Evolutionary conservation across 2,329 filamentous ascomycete genomes (phyloP), one percentile per base, ranked within the genome.

Genomic region (Monilinia aucupariae): DNA sequence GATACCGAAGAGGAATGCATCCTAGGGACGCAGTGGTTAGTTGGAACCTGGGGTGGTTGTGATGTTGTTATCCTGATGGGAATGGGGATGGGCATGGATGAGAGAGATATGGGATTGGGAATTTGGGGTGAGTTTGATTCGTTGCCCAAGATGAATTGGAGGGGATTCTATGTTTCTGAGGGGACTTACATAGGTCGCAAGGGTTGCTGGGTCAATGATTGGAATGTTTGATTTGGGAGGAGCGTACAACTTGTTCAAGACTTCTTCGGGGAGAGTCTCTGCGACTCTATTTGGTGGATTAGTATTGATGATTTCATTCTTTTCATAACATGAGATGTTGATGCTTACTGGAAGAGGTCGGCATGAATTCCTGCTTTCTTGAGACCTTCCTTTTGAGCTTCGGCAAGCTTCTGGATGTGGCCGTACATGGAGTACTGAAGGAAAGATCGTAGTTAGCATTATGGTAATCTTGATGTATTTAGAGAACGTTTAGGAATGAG

Each of bases 1-100:
- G 76, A 97, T 94, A 69, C 94, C 94, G 72, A 97, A 84, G 68
- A 99, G 87, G 81, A 97, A 87, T 69, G 81, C 94, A 74, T 97
- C 92, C 80, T 62, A 6, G 27, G 12, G 10, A 10, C 15, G 12
- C 1, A 3, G 1, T 32, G 47, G 37, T 47, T 25, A 15, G 1
- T 22, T 34, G 50, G 39, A 15, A 22, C 15, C 13, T 25, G 13
- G n/a, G 20, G 2, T 17, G 2, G 1, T 4, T 12, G 1, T 30
- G 43, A 20, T 20, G 30, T 10, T 43, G 27, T n/a, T 8, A 22
- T 22, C 22, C 4, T 22, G 20, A 22, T 22, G 43, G 9, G 37
- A 15, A 15, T 39, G 37, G 45, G 22, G 6, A 30, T 22, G 43
- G 9, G 37, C 12, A 39, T 39, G 37, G 45, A 25, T 9, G 4